phyloP scores from a whole-genome alignment of 2,329 filamentous ascomycete species.

The Penicillium psychrosexuale region DNA sequence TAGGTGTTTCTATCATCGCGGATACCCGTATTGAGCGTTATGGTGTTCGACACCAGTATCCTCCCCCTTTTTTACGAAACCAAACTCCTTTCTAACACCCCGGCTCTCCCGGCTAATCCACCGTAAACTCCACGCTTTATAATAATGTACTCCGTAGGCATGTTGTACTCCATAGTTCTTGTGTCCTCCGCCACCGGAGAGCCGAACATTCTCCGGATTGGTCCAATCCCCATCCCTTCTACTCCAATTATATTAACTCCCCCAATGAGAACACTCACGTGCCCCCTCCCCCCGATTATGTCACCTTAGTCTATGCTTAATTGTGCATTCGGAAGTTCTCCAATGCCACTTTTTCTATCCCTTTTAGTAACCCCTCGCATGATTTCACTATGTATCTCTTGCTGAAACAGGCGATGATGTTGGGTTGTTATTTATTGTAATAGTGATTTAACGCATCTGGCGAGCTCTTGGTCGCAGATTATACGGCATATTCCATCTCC shows the following conservation, averaged over 20 bases:
- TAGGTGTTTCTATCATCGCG: slow-evolving; percentile 6
- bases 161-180: not conserved
- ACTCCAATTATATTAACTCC: not conserved
- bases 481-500: not conserved
- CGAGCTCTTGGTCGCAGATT: slow-evolving; percentile 7
- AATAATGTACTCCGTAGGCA: not conserved
- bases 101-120: not conserved
- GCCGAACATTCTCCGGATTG: slow-evolving; percentile 3
- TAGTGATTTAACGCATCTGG: not conserved
- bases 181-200: slow-evolving; percentile 1
- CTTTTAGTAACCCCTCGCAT: slow-evolving; percentile 4
- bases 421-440: not conserved
- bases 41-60: not conserved
- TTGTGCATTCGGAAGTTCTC: slow-evolving; percentile 18
- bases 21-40: slow-evolving; percentile 10
- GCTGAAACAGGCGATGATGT: not conserved
- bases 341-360: not conserved
- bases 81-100: not conserved
- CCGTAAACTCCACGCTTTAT: not conserved
- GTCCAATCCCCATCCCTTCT: not conserved
- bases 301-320: slow-evolving; percentile 19
- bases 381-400: slow-evolving; percentile 1
- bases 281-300: slow-evolving; percentile 16
- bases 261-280: not conserved
- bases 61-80: not conserved